Conservation (phyloP, 345 rosid species). For the Barbarea vulgaris region DNA sequence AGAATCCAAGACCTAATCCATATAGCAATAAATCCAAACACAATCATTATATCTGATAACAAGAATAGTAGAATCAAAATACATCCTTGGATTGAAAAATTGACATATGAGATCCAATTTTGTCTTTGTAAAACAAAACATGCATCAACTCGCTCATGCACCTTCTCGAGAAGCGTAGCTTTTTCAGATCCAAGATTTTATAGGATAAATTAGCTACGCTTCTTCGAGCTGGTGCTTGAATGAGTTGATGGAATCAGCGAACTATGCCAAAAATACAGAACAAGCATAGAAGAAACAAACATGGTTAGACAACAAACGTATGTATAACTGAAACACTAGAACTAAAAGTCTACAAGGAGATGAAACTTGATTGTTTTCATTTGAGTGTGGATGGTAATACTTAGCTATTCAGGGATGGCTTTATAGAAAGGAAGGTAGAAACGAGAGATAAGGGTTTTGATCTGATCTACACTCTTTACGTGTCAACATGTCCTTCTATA, state of each 20-base stretch:
- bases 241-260: slow-evolving; percentile 10
- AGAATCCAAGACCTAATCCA: neutral
- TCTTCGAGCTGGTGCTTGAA: slow-evolving; percentile 23
- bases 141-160: slow-evolving; percentile 9
- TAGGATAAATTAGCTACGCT: neutral
- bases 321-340: neutral
- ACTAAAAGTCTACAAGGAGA: neutral
- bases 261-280: neutral
- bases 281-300: neutral
- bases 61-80: neutral
- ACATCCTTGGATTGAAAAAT: neutral
- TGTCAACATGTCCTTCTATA: neutral
- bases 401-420: neutral
- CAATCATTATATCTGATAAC: neutral
- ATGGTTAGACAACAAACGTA: neutral
- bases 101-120: neutral
- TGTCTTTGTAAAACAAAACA: neutral
- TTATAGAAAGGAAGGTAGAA: neutral
- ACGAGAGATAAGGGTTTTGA: neutral
- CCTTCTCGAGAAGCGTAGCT: slow-evolving; percentile 17
- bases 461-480: neutral
- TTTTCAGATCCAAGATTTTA: neutral
- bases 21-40: neutral
- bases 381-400: neutral
- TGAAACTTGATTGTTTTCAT: neutral